A percentile compares a stretch with the other conserved stretches of the same genome.
phyloP scores from a whole-genome alignment of 2,329 filamentous ascomycete genomes.

The Cercospora berteroae region DNA sequence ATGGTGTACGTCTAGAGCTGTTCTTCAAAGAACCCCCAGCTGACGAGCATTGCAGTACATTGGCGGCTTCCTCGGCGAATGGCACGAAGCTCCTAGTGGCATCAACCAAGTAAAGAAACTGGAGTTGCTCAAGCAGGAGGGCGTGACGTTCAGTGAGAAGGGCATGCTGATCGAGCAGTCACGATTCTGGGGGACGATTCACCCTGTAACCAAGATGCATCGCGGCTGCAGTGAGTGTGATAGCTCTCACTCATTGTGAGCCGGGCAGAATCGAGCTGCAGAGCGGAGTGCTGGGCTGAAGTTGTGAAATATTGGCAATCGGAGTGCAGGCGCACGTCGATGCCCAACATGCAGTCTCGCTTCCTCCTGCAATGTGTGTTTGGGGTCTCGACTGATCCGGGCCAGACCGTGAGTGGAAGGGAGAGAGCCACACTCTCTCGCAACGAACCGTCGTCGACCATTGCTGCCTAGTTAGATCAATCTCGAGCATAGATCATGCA shows the following conservation, averaged over 20 bases:
- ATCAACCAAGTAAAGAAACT: slow-evolving; percentile 65
- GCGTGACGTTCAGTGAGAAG: slow-evolving; percentile 60
- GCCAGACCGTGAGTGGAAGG: not conserved
- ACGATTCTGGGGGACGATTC: slow-evolving; percentile 50
- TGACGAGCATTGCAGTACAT: slow-evolving; percentile 41
- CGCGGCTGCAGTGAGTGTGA: not conserved
- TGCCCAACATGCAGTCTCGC: too few species aligned
- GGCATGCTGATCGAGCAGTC: slow-evolving; percentile 57
- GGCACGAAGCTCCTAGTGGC: slow-evolving; percentile 60
- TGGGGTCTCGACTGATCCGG: not conserved
- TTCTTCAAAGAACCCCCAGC: not conserved
- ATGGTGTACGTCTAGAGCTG: slow-evolving; percentile 51
- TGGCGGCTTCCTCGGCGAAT: slow-evolving; percentile 69
- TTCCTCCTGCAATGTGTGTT: not conserved
- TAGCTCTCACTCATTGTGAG: too few species aligned
- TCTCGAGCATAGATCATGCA: not conserved
- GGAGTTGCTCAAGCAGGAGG: slow-evolving; percentile 60
- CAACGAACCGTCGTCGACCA: not conserved
- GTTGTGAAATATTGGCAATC: too few species aligned
- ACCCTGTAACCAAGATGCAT: not conserved
- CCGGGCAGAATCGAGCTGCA: too few species aligned
- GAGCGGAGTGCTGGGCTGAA: too few species aligned
- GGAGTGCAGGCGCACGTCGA: too few species aligned
- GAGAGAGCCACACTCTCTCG: not conserved
- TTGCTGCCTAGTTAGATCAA: not conserved